A percentile compares a stretch with the other conserved stretches of the same genome.
Conservation (phyloP, 2,329 filamentous ascomycete species). For the Trichoderma lentiforme region DNA sequence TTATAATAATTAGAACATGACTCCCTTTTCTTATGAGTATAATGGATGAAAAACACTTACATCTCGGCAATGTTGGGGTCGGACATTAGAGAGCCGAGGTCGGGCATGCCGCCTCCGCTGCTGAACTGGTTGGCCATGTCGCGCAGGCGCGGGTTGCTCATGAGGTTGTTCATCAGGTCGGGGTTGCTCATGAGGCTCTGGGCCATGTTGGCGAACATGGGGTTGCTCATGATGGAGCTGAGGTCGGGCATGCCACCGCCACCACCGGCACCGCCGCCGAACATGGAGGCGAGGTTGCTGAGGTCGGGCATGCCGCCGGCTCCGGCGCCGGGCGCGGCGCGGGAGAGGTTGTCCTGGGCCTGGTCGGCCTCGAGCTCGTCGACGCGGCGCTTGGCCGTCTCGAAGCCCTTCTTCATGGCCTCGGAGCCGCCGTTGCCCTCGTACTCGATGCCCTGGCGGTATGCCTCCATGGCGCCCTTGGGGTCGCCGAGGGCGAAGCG, state of each 20-base stretch:
- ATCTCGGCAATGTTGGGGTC: constrained; percentile 91
- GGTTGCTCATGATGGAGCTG: constrained; percentile 86
- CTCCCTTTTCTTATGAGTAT: not conserved
- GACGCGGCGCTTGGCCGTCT: constrained; percentile 85
- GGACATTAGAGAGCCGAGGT: constrained; percentile 80
- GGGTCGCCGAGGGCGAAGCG: constrained; percentile 89
- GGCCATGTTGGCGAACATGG: constrained; percentile 97
- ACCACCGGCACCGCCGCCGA: constrained; percentile 62
- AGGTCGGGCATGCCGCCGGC: constrained; percentile 68
- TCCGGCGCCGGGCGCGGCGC: constrained; percentile 50
- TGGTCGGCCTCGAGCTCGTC: constrained; percentile 67
- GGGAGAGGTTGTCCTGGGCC: constrained; percentile 31
- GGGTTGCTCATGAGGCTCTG: constrained; percentile 98
- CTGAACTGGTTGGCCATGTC: constrained; percentile 83
- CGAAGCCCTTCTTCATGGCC: constrained; percentile 94
- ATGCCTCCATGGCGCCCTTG: constrained; percentile 90
- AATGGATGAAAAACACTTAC: constrained; percentile 53
- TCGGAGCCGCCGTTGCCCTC: constrained; percentile 94
- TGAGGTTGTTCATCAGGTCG: constrained; percentile 83
- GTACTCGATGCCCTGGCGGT: constrained; percentile 85
- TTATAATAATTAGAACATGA: not conserved
- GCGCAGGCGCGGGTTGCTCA: constrained; percentile 86
- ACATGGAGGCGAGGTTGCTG: constrained; percentile 67
- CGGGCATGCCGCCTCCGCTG: constrained; percentile 80
- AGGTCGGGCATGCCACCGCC: constrained; percentile 86